These are phyloP conservation scores for Colletotrichum trifolii DNA, from an alignment of 2,329 filamentous ascomycete species.

Conservation along the genomic window DNA sequence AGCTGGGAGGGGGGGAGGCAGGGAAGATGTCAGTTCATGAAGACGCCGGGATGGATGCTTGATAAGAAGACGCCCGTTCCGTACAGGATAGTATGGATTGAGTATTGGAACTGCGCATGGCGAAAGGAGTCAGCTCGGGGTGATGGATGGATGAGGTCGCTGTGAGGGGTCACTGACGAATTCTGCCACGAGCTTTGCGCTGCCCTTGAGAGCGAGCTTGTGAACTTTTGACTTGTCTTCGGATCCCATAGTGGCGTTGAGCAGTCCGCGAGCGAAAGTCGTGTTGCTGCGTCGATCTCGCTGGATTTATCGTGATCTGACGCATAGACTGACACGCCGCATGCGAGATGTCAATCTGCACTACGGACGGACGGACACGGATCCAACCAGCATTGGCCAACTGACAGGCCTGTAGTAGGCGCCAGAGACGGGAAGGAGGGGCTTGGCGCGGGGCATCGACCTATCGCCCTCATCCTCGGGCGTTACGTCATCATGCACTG, in stretches of 20 bases:
- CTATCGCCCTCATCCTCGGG: too few relatives aligned
- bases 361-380: too few relatives aligned
- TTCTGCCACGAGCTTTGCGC: constrained; percentile 89
- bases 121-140: constrained; percentile 35
- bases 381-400: too few relatives aligned
- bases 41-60: background rate
- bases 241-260: constrained; percentile 14
- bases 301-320: too few relatives aligned
- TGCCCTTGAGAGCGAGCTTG: constrained; percentile 90
- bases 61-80: constrained; percentile 41
- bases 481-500: too few relatives aligned
- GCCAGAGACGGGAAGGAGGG: too few relatives aligned
- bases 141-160: background rate
- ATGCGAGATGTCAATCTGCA: too few relatives aligned
- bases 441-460: too few relatives aligned
- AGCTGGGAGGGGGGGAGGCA: constrained; percentile 60
- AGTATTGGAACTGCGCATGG: constrained; percentile 84
- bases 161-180: constrained; percentile 74
- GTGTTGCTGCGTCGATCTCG: background rate
- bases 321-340: too few relatives aligned
- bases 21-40: constrained; percentile 27
- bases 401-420: too few relatives aligned
- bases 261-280: background rate
- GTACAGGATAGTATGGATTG: constrained; percentile 95
- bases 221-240: constrained; percentile 80